Evolutionary conservation across 106 monocot genomes (phyloP).

Genomic region (Allium fistulosum): DNA sequence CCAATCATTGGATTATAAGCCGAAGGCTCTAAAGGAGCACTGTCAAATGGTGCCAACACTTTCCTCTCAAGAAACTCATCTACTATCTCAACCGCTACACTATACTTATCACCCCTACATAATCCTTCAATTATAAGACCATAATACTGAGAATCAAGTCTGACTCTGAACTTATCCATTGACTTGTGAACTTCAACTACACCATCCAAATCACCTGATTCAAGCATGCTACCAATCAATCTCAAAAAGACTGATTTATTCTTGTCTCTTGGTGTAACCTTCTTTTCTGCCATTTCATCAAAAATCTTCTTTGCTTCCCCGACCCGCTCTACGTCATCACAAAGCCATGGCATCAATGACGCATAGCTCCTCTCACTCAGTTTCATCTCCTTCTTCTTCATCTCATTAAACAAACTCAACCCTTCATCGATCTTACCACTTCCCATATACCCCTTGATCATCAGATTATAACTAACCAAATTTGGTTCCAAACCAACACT

Average conservation of each 20-base stretch:
- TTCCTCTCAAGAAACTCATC: slow-evolving; percentile 70
- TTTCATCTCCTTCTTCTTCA: slow-evolving; percentile 50
- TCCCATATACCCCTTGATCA: slow-evolving; percentile 80
- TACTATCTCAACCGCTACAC: slow-evolving; percentile 41
- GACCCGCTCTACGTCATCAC: slow-evolving; percentile 35
- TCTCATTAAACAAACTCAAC: slow-evolving; percentile 44
- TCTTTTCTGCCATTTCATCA: slow-evolving; percentile 66
- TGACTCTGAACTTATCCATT: slow-evolving; percentile 39
- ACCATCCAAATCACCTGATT: slow-evolving; percentile 48
- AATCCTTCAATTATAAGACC: slow-evolving; percentile 57
- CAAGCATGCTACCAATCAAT: slow-evolving; percentile 49
- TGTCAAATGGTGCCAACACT: slow-evolving; percentile 31
- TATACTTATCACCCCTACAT: slow-evolving; percentile 44
- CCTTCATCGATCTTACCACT: slow-evolving; percentile 49
- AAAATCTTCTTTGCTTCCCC: slow-evolving; percentile 50
- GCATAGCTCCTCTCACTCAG: slow-evolving; percentile 68
- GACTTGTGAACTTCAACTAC: slow-evolving; percentile 45
- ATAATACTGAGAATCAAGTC: slow-evolving; percentile 42
- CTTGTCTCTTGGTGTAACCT: slow-evolving; percentile 60
- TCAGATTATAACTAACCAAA: slow-evolving; percentile 56
- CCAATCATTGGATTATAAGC: slow-evolving; percentile 81
- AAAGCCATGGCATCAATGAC: slow-evolving; percentile 73
- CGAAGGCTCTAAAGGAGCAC: slow-evolving; percentile 29
- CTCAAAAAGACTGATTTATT: slow-evolving; percentile 61
- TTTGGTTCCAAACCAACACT: slow-evolving; percentile 35